phyloP scores from a whole-genome alignment of 306 rosid species.

The Cyamopsis tetragonoloba region DNA sequence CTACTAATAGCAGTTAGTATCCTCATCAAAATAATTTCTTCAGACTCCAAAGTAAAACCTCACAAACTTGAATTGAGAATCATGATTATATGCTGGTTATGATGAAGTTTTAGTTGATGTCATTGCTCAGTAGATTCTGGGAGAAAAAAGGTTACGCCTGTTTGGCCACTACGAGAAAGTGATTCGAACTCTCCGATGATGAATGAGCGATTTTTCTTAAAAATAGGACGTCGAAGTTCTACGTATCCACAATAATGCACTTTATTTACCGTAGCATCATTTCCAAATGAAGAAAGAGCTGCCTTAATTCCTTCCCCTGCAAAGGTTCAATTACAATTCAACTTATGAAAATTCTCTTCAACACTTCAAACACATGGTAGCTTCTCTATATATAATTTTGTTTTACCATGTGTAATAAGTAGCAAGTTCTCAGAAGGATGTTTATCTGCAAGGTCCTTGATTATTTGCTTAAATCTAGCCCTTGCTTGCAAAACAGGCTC shows the following conservation, averaged over 20 bases:
- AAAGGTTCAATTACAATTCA: background rate
- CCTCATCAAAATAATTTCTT: too few relatives aligned
- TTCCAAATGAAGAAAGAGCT: conserved; percentile 45
- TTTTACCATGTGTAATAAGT: conserved; percentile 74
- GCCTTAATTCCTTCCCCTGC: conserved; percentile 76
- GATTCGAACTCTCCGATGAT: conserved; percentile 52
- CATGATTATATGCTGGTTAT: background rate
- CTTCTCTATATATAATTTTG: background rate
- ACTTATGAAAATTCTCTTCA: background rate
- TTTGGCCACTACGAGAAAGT: conserved; percentile 30
- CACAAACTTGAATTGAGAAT: background rate
- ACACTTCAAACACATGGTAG: background rate
- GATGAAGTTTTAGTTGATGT: background rate
- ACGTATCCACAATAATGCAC: conserved; percentile 68
- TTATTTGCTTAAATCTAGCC: conserved; percentile 47
- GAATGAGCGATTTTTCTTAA: conserved; percentile 21
- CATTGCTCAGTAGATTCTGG: background rate
- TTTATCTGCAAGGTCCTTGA: conserved; percentile 67
- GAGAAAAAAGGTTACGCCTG: conserved; percentile 35
- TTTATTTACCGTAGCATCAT: conserved; percentile 37
- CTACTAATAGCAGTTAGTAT: too few relatives aligned
- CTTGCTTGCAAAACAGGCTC: conserved; percentile 44
- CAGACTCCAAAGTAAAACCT: background rate
- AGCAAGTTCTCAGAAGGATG: conserved; percentile 66
- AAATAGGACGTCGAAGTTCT: conserved; percentile 58